A percentile compares a stretch with the other conserved stretches of the same genome.
These are phyloP conservation scores for Vanrija sp. DNA, from an alignment of 1,284 basidiomycete genomes.

Conservation along the genomic window DNA sequence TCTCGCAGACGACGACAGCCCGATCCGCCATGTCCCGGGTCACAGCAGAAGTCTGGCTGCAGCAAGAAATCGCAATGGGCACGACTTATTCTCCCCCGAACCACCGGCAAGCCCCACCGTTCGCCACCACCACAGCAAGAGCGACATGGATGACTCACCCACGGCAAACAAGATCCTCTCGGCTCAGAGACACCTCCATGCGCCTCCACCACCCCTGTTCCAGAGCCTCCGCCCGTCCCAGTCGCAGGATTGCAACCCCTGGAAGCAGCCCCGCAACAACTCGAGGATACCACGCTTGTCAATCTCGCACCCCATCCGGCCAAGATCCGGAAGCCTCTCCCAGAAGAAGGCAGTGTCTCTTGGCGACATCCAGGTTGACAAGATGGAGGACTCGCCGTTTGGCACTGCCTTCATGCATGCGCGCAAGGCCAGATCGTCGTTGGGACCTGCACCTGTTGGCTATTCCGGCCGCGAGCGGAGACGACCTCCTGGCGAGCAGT, in stretches of 20 bases:
- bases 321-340: slow-evolving; percentile 15
- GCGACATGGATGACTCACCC: slow-evolving; percentile 1
- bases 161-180: neutral
- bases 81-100: slow-evolving; percentile 19
- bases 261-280: slow-evolving; percentile 5
- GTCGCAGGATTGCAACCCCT: slow-evolving; percentile 30
- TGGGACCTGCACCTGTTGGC: slow-evolving; percentile 3
- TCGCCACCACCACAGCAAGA: neutral
- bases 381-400: slow-evolving; percentile 35
- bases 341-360: slow-evolving; percentile 44
- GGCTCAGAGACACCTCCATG: no score
- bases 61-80: slow-evolving; percentile 4
- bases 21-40: slow-evolving; percentile 40
- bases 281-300: slow-evolving; percentile 25
- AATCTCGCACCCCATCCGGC: slow-evolving; percentile 30
- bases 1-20: slow-evolving; percentile 40
- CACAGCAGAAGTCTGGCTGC: slow-evolving; percentile 35
- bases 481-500: slow-evolving; percentile 9
- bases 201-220: slow-evolving; percentile 26
- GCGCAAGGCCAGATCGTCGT: slow-evolving; percentile 13
- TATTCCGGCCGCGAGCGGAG: neutral
- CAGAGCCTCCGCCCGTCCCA: slow-evolving; percentile 31
- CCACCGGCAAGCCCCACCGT: slow-evolving; percentile 1
- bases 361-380: slow-evolving; percentile 34
- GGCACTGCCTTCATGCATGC: slow-evolving; percentile 21